These are phyloP conservation scores for Berberis vulgaris DNA, from an alignment of 164 flowering plant genomes.

Conservation along the genomic window DNA sequence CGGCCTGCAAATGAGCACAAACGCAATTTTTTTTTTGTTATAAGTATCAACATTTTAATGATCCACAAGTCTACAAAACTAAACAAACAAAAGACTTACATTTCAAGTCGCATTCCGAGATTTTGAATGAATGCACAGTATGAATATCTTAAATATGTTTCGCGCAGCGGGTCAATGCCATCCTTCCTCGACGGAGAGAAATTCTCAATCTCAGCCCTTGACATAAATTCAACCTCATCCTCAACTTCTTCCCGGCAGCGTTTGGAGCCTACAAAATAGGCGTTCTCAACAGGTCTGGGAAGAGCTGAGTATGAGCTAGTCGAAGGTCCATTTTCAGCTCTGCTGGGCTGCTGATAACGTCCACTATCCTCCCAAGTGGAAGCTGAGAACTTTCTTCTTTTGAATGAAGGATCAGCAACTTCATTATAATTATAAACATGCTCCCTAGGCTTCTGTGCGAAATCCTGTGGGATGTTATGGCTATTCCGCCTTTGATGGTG, in stretches of 20 bases:
- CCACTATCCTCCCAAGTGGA: conserved; percentile 36
- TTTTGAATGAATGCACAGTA: conserved; percentile 86
- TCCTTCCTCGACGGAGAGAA: conserved; percentile 91
- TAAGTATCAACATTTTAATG: background rate
- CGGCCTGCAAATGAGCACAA: conserved; percentile 55
- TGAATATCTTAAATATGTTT: conserved; percentile 75
- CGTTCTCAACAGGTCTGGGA: conserved; percentile 24
- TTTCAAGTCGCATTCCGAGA: conserved; percentile 75
- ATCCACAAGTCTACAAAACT: background rate
- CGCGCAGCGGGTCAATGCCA: conserved; percentile 80
- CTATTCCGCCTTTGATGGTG: background rate
- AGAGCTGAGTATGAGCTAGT: conserved; percentile 18
- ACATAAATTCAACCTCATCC: conserved; percentile 60
- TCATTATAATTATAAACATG: conserved; percentile 15
- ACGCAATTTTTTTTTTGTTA: background rate
- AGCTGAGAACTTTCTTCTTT: conserved; percentile 51
- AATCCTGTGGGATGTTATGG: conserved; percentile 1
- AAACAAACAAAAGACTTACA: conserved; percentile 43
- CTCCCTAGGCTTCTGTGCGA: conserved; percentile 19
- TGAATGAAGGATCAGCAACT: conserved; percentile 30
- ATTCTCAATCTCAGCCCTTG: conserved; percentile 83
- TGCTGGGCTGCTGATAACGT: conserved; percentile 21
- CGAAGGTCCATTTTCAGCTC: conserved; percentile 21
- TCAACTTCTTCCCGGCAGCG: conserved; percentile 49
- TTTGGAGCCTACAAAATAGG: conserved; percentile 27